Conservation (phyloP, 1,284 basidiomycete genomes). For the Ceratobasidium theobromae region DNA sequence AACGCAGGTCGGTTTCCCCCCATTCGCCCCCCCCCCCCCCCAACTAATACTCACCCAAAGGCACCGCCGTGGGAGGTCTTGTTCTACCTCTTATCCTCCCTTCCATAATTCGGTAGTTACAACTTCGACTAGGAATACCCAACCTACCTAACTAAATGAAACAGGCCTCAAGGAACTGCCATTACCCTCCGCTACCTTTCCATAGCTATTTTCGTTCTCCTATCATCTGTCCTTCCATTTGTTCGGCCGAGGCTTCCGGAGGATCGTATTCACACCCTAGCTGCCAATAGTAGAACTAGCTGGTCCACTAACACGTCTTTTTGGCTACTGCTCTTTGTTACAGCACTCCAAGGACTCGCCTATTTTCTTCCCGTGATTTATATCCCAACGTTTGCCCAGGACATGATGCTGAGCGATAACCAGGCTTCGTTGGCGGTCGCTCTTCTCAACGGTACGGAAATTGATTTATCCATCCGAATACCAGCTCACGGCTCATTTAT, state of each 20-base stretch:
- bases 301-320: conserved; percentile 37
- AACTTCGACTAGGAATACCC: background rate
- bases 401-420: conserved; percentile 13
- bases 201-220: conserved; percentile 34
- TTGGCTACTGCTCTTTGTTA: conserved; percentile 38
- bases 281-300: background rate
- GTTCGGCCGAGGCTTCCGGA: conserved; percentile 40
- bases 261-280: conserved; percentile 35
- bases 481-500: background rate
- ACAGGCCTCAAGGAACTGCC: conserved; percentile 34
- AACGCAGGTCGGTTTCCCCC: conserved; percentile 44
- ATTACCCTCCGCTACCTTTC: conserved; percentile 38
- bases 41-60: conserved; percentile 34
- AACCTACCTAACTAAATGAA: background rate
- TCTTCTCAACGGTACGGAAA: conserved; percentile 7
- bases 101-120: conserved; percentile 30
- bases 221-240: conserved; percentile 39
- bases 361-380: conserved; percentile 25
- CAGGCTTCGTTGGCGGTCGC: conserved; percentile 19
- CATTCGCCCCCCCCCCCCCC: background rate
- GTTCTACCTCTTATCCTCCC: conserved; percentile 44
- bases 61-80: conserved; percentile 45
- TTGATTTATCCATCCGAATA: background rate
- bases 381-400: conserved; percentile 22
- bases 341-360: conserved; percentile 40